A percentile compares a stretch with the other conserved stretches of the same genome.
Evolutionary conservation across 805 yeast genomes (phyloP).

Genomic region (Candida ficus): DNA sequence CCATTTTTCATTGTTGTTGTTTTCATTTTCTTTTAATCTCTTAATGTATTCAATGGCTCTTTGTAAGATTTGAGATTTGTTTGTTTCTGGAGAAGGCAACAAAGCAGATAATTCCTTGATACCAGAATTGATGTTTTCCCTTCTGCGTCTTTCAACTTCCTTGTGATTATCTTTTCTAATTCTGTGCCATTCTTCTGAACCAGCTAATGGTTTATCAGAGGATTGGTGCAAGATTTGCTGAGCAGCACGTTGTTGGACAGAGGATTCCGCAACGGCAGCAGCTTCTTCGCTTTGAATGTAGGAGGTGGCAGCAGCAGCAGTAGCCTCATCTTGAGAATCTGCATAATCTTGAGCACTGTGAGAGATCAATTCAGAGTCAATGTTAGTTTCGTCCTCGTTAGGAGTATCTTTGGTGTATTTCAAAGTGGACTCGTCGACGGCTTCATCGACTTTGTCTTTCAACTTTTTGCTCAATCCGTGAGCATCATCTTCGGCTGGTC

Average conservation of each 20-base stretch:
- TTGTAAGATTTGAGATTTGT: conserved; percentile 84
- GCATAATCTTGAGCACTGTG: conserved; percentile 15
- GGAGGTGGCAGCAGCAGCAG: conserved; percentile 12
- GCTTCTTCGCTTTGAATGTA: conserved; percentile 1
- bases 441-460: conserved; percentile 4
- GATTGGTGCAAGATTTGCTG: conserved; percentile 17
- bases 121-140: conserved; percentile 86
- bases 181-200: conserved; percentile 80
- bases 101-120: conserved; percentile 72
- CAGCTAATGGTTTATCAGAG: conserved; percentile 51
- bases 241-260: conserved; percentile 6
- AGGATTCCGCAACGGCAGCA: neutral
- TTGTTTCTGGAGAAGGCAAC: conserved; percentile 78
- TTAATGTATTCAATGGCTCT: conserved; percentile 89
- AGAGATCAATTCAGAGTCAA: conserved; percentile 20
- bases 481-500: conserved; percentile 5
- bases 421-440: conserved; percentile 8
- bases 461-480: conserved; percentile 1
- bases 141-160: conserved; percentile 89
- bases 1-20: conserved; percentile 88
- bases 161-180: conserved; percentile 87
- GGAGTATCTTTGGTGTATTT: conserved; percentile 4
- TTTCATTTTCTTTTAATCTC: conserved; percentile 85
- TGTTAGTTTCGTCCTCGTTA: conserved; percentile 14
- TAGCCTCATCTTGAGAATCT: conserved; percentile 11